Conservation (phyloP, 768 basidiomycete genomes). For the Lactarius hatsudake region DNA sequence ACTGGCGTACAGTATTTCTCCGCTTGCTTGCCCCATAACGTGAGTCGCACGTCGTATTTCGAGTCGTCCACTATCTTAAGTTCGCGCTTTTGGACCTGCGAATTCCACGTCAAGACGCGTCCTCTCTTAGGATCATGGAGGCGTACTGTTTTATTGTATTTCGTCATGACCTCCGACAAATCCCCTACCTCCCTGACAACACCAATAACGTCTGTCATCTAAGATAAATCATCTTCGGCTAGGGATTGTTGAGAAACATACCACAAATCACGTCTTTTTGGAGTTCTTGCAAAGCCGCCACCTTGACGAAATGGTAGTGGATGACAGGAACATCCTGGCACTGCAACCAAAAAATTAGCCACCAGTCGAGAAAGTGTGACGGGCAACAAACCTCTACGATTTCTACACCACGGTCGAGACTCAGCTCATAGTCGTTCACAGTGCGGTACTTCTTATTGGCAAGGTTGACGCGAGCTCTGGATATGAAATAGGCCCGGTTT, state of each 20-base stretch:
- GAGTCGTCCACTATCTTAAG: slow-evolving; percentile 85
- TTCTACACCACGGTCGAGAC: slow-evolving; percentile 78
- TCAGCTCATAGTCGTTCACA: slow-evolving; percentile 92
- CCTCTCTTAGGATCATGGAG: neutral
- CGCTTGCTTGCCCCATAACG: slow-evolving; percentile 95
- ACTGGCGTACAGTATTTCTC: slow-evolving; percentile 63
- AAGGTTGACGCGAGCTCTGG: slow-evolving; percentile 86
- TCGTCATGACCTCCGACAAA: slow-evolving; percentile 68
- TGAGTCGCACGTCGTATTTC: slow-evolving; percentile 73
- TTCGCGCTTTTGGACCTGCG: slow-evolving; percentile 84
- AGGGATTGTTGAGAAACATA: slow-evolving; percentile 36
- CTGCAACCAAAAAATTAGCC: slow-evolving; percentile 40
- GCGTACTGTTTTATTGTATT: slow-evolving; percentile 60
- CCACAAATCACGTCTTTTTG: slow-evolving; percentile 83
- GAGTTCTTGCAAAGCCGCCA: slow-evolving; percentile 58
- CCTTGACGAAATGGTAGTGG: slow-evolving; percentile 76
- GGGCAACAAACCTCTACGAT: slow-evolving; percentile 67
- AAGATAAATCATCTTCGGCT: slow-evolving; percentile 10
- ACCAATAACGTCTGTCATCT: slow-evolving; percentile 72
- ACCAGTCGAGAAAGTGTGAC: neutral
- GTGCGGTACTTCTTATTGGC: slow-evolving; percentile 97
- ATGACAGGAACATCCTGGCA: slow-evolving; percentile 81
- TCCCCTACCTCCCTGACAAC: slow-evolving; percentile 77
- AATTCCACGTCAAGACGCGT: neutral
- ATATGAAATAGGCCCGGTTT: slow-evolving; percentile 89